phyloP scores from a whole-genome alignment of 441 rosid genomes.

The Gossypium trilobum region DNA sequence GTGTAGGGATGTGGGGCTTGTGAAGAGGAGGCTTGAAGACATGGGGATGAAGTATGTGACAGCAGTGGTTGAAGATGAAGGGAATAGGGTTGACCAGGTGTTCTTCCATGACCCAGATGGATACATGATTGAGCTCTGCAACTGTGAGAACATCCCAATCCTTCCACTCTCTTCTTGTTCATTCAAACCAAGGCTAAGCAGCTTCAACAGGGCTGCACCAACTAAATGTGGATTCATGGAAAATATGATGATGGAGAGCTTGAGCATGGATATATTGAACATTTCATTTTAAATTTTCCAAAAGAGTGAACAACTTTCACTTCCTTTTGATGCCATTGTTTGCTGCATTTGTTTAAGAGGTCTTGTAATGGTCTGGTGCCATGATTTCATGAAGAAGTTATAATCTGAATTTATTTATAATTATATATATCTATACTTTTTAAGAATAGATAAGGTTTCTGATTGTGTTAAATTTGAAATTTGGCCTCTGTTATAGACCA shows the following conservation, averaged over 20 bases:
- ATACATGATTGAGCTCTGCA: conserved; percentile 53
- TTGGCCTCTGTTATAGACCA: background rate
- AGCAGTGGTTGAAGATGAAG: conserved; percentile 43
- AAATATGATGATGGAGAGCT: conserved; percentile 51
- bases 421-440: background rate
- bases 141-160: conserved; percentile 50
- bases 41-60: conserved; percentile 47
- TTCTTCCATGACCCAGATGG: conserved; percentile 64
- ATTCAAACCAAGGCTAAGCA: conserved; percentile 23
- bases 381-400: background rate
- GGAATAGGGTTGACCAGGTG: conserved; percentile 43
- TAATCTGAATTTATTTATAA: background rate
- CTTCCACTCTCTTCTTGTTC: conserved; percentile 37
- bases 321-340: background rate
- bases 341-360: conserved; percentile 11
- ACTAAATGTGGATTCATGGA: conserved; percentile 50
- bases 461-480: background rate
- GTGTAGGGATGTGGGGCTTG: conserved; percentile 45
- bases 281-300: conserved; percentile 33
- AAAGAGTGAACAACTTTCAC: conserved; percentile 6
- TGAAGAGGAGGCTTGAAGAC: conserved; percentile 41
- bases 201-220: conserved; percentile 27
- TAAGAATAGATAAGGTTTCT: background rate
- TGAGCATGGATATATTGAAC: conserved; percentile 56
- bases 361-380: conserved; percentile 7